Evolutionary conservation across 768 basidiomycete genomes (phyloP).

Genomic region (Grammothele lineata): DNA sequence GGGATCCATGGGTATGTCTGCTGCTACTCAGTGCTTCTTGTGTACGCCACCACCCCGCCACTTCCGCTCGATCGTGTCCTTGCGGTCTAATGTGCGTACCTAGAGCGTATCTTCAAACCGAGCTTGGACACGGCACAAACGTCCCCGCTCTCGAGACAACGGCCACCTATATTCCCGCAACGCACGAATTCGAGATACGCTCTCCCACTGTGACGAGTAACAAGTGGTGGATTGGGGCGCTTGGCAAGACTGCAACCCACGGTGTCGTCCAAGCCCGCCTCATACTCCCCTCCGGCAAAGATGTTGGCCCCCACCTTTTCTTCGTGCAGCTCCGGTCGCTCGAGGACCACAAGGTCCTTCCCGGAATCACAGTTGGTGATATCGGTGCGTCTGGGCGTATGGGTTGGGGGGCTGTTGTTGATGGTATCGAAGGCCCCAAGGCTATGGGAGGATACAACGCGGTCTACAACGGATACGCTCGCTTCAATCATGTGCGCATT

Average conservation of each 20-base stretch:
- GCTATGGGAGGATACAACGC: slow-evolving; percentile 44
- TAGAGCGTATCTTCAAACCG: slow-evolving; percentile 71
- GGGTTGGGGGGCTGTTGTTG: not conserved
- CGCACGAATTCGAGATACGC: slow-evolving; percentile 68
- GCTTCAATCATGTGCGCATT: slow-evolving; percentile 61
- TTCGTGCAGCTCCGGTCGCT: slow-evolving; percentile 64
- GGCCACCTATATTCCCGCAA: slow-evolving; percentile 65
- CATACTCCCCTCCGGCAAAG: slow-evolving; percentile 54
- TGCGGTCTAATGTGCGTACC: not conserved
- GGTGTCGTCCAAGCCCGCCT: slow-evolving; percentile 75
- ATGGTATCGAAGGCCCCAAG: slow-evolving; percentile 48
- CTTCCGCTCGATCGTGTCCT: not conserved
- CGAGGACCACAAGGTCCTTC: slow-evolving; percentile 55
- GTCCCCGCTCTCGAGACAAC: slow-evolving; percentile 69
- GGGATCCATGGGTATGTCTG: slow-evolving; percentile 57
- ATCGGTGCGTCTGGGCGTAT: too few relatives aligned
- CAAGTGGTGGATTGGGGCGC: slow-evolving; percentile 82
- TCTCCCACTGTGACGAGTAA: slow-evolving; percentile 70
- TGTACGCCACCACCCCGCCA: not conserved
- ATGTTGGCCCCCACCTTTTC: slow-evolving; percentile 72
- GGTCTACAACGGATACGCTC: slow-evolving; percentile 65
- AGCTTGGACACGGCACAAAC: slow-evolving; percentile 76
- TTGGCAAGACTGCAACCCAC: slow-evolving; percentile 71
- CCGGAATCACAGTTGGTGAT: slow-evolving; percentile 64
- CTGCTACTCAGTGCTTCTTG: too few relatives aligned